phyloP scores from a whole-genome alignment of 2,329 filamentous ascomycete species.

The Stemphylium lycopersici region DNA sequence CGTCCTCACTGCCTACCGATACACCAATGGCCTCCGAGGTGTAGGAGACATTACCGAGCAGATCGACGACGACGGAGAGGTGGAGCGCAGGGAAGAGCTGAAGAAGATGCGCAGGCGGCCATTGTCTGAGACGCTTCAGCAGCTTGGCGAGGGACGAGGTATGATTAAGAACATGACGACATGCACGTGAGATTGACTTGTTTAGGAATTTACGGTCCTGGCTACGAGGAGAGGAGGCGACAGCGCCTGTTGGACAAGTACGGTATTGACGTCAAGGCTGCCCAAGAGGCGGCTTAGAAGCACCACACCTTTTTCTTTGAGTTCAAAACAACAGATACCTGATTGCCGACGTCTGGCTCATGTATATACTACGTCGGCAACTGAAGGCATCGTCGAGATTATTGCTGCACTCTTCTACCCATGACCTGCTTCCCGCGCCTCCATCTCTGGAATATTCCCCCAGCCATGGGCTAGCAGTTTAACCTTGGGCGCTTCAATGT shows the following conservation, averaged over 20 bases:
- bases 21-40: conserved; percentile 68
- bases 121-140: conserved; percentile 77
- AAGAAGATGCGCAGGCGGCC: conserved; percentile 77
- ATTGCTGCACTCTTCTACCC: neutral
- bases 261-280: conserved; percentile 72
- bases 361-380: conserved; percentile 28
- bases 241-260: conserved; percentile 86
- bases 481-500: too few relatives aligned
- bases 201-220: conserved; percentile 77
- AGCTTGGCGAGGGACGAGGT: conserved; percentile 89
- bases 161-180: conserved; percentile 33
- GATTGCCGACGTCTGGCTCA: conserved; percentile 13
- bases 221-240: conserved; percentile 83
- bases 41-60: conserved; percentile 52
- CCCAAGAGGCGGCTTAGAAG: conserved; percentile 29
- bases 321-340: conserved; percentile 25
- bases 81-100: conserved; percentile 74
- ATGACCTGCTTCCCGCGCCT: too few relatives aligned
- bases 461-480: too few relatives aligned
- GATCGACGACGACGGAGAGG: conserved; percentile 72
- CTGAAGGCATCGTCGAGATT: neutral
- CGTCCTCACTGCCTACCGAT: conserved; percentile 69
- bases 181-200: conserved; percentile 19
- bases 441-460: too few relatives aligned
- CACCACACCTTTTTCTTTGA: conserved; percentile 26